Evolutionary conservation across 352 stramenopile genomes (phyloP), one percentile per base, ranked within the genome.

Genomic region (Globisporangium heterothallicum): DNA sequence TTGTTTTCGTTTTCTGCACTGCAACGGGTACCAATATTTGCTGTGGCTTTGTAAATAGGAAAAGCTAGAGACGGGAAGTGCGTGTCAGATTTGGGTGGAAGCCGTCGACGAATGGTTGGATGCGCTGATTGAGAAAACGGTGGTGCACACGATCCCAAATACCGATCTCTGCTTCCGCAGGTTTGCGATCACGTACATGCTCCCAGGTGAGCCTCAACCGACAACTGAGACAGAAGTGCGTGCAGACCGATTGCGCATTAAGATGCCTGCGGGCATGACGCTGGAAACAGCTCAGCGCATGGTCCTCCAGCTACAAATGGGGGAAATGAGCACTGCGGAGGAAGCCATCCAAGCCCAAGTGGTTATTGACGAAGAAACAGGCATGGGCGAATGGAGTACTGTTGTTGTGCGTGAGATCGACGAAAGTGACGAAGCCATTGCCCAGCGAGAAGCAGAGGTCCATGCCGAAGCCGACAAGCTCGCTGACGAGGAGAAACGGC

Each of bases 11-110:
- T 5, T 24, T 42, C 6, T 3, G 2, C 25, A 29, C 44, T 25
- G 25, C 13, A 41, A 40, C 25, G 19, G 1, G 1, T 25, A 9
- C 34, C n/a, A n/a, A n/a, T n/a, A n/a, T n/a, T n/a, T n/a, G n/a
- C n/a, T n/a, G n/a, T n/a, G n/a, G n/a, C n/a, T n/a, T n/a, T n/a
- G n/a, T n/a, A n/a, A n/a, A n/a, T 18, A 74, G 70, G 43, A 59
- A 22, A 82, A 89, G 45, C 59, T 94, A 3, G 64, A 81, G 42
- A 71, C 59, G 6, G 78, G 78, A n/a, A 87, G 76, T 18, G 71
- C 74, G 13, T 94, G 81, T 41, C 73, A 94, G 62, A 77, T 94
- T 34, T 94, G 84, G 84, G 63, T 88, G 21, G 84, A 94, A 19
- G 73, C 84, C 0, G 44, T 59, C 2, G 84, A 94, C 26, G 67